Evolutionary conservation across 306 rosid species (phyloP).

Genomic region (Prunus kanzakura): DNA sequence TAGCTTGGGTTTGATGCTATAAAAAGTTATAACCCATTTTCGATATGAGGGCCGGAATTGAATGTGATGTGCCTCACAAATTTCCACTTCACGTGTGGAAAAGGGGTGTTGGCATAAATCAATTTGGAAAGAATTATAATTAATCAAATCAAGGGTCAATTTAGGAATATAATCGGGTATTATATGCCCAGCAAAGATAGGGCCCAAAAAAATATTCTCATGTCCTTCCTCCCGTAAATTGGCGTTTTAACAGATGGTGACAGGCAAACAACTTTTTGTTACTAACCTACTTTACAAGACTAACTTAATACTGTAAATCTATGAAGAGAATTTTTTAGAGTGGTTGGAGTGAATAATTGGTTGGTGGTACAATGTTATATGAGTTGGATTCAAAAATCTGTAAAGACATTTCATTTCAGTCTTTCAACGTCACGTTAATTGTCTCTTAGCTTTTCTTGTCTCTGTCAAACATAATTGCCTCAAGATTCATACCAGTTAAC

Average conservation of each 20-base stretch:
- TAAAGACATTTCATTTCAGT: constrained; percentile 1
- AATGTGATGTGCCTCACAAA: not conserved
- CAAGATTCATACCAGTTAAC: constrained; percentile 15
- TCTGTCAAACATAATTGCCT: constrained; percentile 21
- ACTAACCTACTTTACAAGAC: not conserved
- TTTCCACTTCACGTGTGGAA: too few species aligned
- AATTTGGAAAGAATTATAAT: too few species aligned
- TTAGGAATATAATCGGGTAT: too few species aligned
- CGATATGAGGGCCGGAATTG: not conserved
- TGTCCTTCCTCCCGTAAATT: too few species aligned
- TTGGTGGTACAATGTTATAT: not conserved
- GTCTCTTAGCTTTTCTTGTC: constrained; percentile 14
- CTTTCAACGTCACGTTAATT: not conserved
- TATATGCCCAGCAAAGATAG: too few species aligned
- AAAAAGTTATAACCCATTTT: not conserved
- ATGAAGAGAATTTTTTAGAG: not conserved
- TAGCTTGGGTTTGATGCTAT: not conserved
- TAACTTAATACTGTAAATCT: not conserved
- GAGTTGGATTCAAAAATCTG: not conserved
- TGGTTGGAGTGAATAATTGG: not conserved
- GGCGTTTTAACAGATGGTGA: too few species aligned
- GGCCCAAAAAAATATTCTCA: too few species aligned
- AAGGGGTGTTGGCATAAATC: too few species aligned
- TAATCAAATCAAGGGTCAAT: too few species aligned
- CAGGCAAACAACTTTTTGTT: too few species aligned